Percentiles rank a stretch among this genome's conserved stretches.
Evolutionary conservation across 2,329 filamentous ascomycete species (phyloP).

Genomic region (Cercospora sojina): DNA sequence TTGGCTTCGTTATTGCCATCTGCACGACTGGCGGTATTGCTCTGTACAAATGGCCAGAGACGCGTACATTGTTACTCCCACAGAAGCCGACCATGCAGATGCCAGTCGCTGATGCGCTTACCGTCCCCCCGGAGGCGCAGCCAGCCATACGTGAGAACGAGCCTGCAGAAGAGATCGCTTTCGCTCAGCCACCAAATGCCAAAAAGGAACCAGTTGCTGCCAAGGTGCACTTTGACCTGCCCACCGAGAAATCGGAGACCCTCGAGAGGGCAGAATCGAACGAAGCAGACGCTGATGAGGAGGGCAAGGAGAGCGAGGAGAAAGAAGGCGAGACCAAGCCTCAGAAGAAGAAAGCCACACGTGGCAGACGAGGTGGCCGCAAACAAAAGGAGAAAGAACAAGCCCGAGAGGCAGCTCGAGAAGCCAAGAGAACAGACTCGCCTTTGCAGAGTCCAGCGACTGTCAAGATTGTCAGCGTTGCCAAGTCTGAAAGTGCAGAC

Average conservation of each 20-base stretch:
- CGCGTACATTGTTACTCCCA: neutral
- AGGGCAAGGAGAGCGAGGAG: slow-evolving; percentile 28
- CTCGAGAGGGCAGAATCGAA: slow-evolving; percentile 24
- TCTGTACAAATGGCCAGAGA: slow-evolving; percentile 12
- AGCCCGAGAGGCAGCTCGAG: slow-evolving; percentile 38
- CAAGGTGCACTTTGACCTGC: slow-evolving; percentile 22
- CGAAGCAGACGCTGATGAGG: neutral
- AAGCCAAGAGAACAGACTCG: slow-evolving; percentile 34
- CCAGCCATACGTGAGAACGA: slow-evolving; percentile 34
- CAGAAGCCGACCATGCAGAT: slow-evolving; percentile 5
- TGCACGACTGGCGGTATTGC: slow-evolving; percentile 1
- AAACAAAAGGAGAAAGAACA: slow-evolving; percentile 46
- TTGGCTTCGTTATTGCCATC: slow-evolving; percentile 6
- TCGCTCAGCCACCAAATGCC: slow-evolving; percentile 26
- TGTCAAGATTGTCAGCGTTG: slow-evolving; percentile 46
- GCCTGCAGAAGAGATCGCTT: slow-evolving; percentile 39
- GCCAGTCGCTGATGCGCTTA: neutral
- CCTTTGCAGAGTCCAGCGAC: slow-evolving; percentile 28
- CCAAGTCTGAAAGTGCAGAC: slow-evolving; percentile 43
- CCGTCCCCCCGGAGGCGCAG: neutral
- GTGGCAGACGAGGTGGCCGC: slow-evolving; percentile 50
- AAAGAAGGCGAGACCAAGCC: slow-evolving; percentile 29
- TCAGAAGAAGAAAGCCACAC: slow-evolving; percentile 52
- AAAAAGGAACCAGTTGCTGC: slow-evolving; percentile 18
- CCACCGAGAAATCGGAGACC: slow-evolving; percentile 7